A percentile compares a stretch with the other conserved stretches of the same genome.
phyloP scores from a whole-genome alignment of 768 basidiomycete species.

The Lentinus tigrinus region DNA sequence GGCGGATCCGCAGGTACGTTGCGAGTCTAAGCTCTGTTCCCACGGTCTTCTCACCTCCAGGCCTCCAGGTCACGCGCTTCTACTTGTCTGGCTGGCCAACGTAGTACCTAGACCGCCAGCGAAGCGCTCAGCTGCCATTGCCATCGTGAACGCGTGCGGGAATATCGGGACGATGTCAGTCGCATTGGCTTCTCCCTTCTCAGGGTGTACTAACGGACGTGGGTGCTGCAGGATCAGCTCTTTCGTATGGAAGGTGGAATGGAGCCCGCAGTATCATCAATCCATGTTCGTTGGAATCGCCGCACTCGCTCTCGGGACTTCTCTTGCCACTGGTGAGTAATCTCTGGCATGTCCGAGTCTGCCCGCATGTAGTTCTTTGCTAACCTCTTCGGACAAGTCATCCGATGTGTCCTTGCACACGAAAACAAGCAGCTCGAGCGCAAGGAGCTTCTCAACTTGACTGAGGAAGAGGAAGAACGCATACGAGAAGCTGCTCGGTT shows the following conservation, averaged over 20 bases:
- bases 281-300: conserved; percentile 54
- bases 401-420: conserved; percentile 42
- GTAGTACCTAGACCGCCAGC: conserved; percentile 60
- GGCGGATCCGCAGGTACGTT: conserved; percentile 45
- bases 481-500: conserved; percentile 57
- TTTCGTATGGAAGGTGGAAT: conserved; percentile 57
- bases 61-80: conserved; percentile 38
- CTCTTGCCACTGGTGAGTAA: conserved; percentile 34
- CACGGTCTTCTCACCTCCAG: background rate
- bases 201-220: background rate
- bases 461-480: conserved; percentile 42
- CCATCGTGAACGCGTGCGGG: conserved; percentile 59
- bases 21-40: background rate
- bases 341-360: background rate
- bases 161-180: conserved; percentile 58
- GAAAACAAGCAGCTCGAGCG: conserved; percentile 52
- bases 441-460: conserved; percentile 43
- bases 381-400: conserved; percentile 30
- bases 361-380: background rate
- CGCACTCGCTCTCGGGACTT: conserved; percentile 30
- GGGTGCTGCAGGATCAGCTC: conserved; percentile 49
- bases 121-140: conserved; percentile 55
- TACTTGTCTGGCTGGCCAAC: conserved; percentile 63
- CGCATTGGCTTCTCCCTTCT: background rate
- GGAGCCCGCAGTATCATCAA: conserved; percentile 62